Evolutionary conservation across 768 basidiomycete genomes (phyloP).

Genomic region (Amanita fuliginea): DNA sequence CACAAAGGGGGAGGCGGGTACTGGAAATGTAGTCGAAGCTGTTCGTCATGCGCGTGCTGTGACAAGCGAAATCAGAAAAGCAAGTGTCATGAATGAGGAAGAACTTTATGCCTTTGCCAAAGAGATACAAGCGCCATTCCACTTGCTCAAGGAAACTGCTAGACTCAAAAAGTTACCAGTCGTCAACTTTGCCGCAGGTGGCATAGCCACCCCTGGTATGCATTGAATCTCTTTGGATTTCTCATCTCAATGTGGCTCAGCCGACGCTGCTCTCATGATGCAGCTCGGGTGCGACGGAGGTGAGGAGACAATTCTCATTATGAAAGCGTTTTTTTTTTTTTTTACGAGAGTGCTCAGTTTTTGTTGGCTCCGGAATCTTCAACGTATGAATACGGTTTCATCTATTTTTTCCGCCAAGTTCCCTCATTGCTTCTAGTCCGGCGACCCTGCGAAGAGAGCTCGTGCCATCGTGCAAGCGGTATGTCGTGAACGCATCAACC

Average conservation of each 20-base stretch:
- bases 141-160: slow-evolving; percentile 94
- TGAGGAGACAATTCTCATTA: slow-evolving; percentile 23
- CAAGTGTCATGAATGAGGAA: slow-evolving; percentile 85
- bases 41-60: slow-evolving; percentile 87
- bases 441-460: slow-evolving; percentile 88
- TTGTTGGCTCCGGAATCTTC: slow-evolving; percentile 98
- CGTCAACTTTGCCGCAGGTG: slow-evolving; percentile 95
- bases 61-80: slow-evolving; percentile 73
- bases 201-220: slow-evolving; percentile 82
- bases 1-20: slow-evolving; percentile 90
- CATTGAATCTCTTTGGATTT: background rate
- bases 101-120: slow-evolving; percentile 93
- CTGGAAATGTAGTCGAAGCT: slow-evolving; percentile 87
- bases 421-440: slow-evolving; percentile 41
- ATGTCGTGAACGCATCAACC: slow-evolving; percentile 11
- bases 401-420: background rate
- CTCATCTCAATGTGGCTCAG: slow-evolving; percentile 24
- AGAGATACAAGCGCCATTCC: slow-evolving; percentile 87
- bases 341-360: slow-evolving; percentile 41
- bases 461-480: slow-evolving; percentile 95
- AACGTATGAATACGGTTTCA: slow-evolving; percentile 38
- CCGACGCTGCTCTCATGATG: slow-evolving; percentile 99
- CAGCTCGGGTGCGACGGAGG: slow-evolving; percentile 95
- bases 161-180: slow-evolving; percentile 87
- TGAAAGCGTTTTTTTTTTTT: background rate